These are phyloP conservation scores for Chlorociboria aeruginascens DNA, from an alignment of 495 filamentous ascomycete species.

Conservation along the genomic window DNA sequence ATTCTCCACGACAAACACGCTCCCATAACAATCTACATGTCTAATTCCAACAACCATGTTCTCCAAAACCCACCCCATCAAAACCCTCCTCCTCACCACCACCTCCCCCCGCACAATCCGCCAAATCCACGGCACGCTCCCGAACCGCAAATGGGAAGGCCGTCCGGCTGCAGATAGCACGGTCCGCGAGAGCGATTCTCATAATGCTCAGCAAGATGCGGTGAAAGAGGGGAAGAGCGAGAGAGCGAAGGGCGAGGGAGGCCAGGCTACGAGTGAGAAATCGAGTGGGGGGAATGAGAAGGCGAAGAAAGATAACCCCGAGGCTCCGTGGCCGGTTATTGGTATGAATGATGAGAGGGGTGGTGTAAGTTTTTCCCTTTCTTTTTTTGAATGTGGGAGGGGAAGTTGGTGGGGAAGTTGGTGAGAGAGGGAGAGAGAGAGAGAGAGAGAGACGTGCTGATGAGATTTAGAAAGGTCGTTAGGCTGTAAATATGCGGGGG, in stretches of 20 bases:
- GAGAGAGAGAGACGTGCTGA: neutral
- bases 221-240: slow-evolving; percentile 22
- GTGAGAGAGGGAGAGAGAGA: slow-evolving; percentile 17
- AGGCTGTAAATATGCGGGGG: neutral
- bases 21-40: too few species aligned
- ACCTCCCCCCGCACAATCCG: too few species aligned
- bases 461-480: neutral
- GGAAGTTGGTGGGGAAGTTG: slow-evolving; percentile 27
- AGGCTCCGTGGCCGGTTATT: slow-evolving; percentile 44
- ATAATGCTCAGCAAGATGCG: slow-evolving; percentile 15
- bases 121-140: neutral
- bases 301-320: slow-evolving; percentile 43
- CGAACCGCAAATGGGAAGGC: slow-evolving; percentile 7
- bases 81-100: too few species aligned
- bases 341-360: slow-evolving; percentile 66
- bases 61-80: too few species aligned
- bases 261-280: slow-evolving; percentile 10
- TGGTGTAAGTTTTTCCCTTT: slow-evolving; percentile 24
- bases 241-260: slow-evolving; percentile 1
- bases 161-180: slow-evolving; percentile 4
- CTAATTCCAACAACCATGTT: too few species aligned
- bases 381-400: neutral
- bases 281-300: neutral
- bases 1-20: too few species aligned
- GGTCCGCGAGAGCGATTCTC: slow-evolving; percentile 1